Conservation (phyloP, 73 alveolate genomes). For the Symbiodinium natans region DNA sequence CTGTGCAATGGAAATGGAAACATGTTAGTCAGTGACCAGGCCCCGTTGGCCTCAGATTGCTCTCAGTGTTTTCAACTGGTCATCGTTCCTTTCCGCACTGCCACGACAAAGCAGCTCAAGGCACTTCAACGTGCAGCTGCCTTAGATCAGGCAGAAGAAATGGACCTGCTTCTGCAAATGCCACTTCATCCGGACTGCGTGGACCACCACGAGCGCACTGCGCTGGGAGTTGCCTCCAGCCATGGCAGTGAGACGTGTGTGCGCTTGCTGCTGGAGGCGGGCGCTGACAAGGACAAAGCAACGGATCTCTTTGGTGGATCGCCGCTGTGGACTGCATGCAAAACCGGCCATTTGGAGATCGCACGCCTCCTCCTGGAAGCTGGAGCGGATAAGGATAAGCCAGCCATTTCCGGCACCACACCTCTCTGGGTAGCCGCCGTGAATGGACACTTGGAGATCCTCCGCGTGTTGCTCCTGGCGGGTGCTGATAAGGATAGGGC, state of each 20-base stretch:
- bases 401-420: not conserved
- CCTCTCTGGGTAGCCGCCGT: not conserved
- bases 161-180: not conserved
- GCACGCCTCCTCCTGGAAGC: not conserved
- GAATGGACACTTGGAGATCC: not conserved
- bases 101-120: not conserved
- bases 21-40: not conserved
- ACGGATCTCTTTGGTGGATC: not conserved
- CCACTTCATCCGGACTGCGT: not conserved
- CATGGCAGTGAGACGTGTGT: not conserved
- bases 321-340: conserved; percentile 4
- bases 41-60: not conserved
- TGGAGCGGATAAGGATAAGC: not conserved
- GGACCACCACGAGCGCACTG: not conserved
- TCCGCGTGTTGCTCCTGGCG: not conserved
- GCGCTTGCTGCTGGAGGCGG: not conserved
- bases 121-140: not conserved
- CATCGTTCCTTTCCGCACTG: not conserved
- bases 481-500: not conserved
- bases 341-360: not conserved
- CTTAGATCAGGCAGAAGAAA: not conserved
- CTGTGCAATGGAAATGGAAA: not conserved
- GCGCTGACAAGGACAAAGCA: not conserved
- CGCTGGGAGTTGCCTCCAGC: not conserved
- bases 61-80: not conserved